Evolutionary conservation across 129 eudicot genomes (phyloP), one percentile per base, ranked within the genome.

Genomic region (Centaurea solstitialis): DNA sequence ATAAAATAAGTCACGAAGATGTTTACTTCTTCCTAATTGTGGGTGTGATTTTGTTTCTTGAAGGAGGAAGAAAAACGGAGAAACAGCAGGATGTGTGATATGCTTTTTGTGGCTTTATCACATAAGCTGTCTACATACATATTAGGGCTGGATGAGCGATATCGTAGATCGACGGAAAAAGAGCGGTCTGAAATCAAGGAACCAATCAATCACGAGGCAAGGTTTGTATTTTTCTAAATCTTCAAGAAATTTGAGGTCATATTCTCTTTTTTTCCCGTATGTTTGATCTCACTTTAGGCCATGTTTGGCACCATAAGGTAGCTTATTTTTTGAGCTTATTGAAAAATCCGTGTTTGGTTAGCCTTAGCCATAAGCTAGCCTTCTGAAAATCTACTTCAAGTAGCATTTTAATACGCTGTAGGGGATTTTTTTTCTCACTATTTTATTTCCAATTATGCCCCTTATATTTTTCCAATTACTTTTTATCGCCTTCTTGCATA

Each of bases 41-140:
- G 47, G 43, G 24, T 76, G 62, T 67, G 22, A 53, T 82, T 38
- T 69, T 61, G 62, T 33, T 74, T 68, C 35, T 72, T 73, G 73
- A 85, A 93, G 98, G 92, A 89, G 72, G 93, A 91, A 70, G 97
- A 93, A 91, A 88, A 81, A 15, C 87, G 86, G 67, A 93, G 98
- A 91, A 93, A 93, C 85, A 89, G 97, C 64, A 77, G 72, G 67
- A 91, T 90, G 98, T 86, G 20, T 82, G 92, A 90, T 79, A 89
- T 91, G 94, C 85, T 91, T 80, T 91, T 93, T 79, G 83, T 93
- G 40, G 72, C 93, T 17, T 4, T 78, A 40, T 88, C 94, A 69
- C 94, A 93, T 87, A 83, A 89, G 37, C 81, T 93, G 18, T 93
- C 97, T 64, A 89, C 97, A 18, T 91, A 83, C 76, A 88, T 93